Conservation (phyloP, 306 rosid genomes). For the Quillaja saponaria region DNA sequence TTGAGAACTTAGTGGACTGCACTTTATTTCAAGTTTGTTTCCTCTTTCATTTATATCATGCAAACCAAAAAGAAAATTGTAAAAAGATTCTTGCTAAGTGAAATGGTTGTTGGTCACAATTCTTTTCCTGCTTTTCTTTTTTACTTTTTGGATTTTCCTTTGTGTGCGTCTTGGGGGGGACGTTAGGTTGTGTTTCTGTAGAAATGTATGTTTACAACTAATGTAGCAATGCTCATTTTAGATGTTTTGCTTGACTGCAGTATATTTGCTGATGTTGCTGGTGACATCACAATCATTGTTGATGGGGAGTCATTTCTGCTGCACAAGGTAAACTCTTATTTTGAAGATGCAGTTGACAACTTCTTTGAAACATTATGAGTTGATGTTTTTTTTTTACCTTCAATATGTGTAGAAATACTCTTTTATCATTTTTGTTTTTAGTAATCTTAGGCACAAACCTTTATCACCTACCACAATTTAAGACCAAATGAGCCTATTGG, state of each 20-base stretch:
- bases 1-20: not conserved
- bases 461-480: conserved; percentile 4
- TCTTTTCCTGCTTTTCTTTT: too few relatives aligned
- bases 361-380: conserved; percentile 1
- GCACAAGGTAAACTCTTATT: conserved; percentile 63
- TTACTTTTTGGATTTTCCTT: too few relatives aligned
- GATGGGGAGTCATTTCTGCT: conserved; percentile 83
- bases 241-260: conserved; percentile 35
- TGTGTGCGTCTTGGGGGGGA: too few relatives aligned
- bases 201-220: too few relatives aligned
- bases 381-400: conserved; percentile 3
- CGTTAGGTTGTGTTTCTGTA: too few relatives aligned
- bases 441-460: conserved; percentile 1
- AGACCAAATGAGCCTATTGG: not conserved
- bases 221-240: conserved; percentile 3
- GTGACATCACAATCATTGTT: conserved; percentile 73
- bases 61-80: not conserved
- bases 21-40: not conserved
- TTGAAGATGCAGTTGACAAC: conserved; percentile 3
- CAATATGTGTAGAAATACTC: too few relatives aligned
- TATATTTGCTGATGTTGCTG: conserved; percentile 90
- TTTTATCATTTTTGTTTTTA: too few relatives aligned
- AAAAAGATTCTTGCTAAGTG: too few relatives aligned
- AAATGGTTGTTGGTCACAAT: conserved; percentile 5
- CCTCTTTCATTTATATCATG: not conserved